phyloP scores from a whole-genome alignment of 2,329 filamentous ascomycete genomes.

The Penicillium sp. region DNA sequence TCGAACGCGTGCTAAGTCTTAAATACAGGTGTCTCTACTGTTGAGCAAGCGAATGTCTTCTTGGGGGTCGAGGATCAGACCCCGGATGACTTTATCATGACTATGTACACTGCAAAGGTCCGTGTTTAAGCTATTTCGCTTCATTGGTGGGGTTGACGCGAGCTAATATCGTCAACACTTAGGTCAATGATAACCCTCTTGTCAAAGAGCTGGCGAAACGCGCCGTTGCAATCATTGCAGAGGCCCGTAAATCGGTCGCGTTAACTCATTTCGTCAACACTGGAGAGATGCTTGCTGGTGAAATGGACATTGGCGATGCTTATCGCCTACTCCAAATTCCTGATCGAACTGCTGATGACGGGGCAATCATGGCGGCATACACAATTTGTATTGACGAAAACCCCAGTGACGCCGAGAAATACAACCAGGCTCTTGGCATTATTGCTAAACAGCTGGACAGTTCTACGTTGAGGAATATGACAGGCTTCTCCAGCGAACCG shows the following conservation, averaged over 20 bases:
- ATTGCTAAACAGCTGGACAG: constrained; percentile 48
- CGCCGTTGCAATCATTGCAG: constrained; percentile 60
- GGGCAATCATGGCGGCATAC: constrained; percentile 51
- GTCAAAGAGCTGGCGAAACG: constrained; percentile 53
- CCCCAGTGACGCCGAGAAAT: constrained; percentile 46
- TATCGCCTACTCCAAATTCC: constrained; percentile 53
- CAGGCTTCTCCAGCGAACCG: constrained; percentile 31
- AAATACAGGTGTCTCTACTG: constrained; percentile 54
- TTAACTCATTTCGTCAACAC: constrained; percentile 55
- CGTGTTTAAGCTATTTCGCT: constrained; percentile 8
- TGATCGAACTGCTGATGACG: constrained; percentile 53
- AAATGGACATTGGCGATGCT: constrained; percentile 58
- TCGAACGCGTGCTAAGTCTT: constrained; percentile 5
- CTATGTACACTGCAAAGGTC: constrained; percentile 59
- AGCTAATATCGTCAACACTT: constrained; percentile 8
- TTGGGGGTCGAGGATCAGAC: constrained; percentile 54
- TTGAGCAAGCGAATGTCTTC: constrained; percentile 63
- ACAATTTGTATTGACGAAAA: constrained; percentile 48
- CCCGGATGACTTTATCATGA: constrained; percentile 58
- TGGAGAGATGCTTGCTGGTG: constrained; percentile 49
- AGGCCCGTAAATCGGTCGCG: constrained; percentile 55
- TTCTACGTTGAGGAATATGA: constrained; percentile 34
- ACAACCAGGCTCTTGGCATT: constrained; percentile 49
- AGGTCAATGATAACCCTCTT: constrained; percentile 53
- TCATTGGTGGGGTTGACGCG: background rate